These are phyloP conservation scores for Penicillium janthinellum DNA, from an alignment of 2,329 filamentous ascomycete genomes.

Conservation along the genomic window DNA sequence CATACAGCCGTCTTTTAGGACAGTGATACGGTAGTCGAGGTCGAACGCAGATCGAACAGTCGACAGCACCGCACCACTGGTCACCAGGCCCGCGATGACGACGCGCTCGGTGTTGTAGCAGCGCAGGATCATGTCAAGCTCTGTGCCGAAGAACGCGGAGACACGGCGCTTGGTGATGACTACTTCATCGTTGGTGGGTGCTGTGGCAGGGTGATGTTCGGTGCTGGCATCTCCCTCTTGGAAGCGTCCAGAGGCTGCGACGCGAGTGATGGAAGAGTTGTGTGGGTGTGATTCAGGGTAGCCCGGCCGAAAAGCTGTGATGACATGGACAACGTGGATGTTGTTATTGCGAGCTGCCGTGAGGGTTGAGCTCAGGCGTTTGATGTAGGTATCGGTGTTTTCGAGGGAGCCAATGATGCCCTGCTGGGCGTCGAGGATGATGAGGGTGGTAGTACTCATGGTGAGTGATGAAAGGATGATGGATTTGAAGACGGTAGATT, in stretches of 20 bases:
- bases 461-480: too few species aligned
- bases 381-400: slow-evolving; percentile 27
- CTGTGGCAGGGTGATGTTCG: slow-evolving; percentile 24
- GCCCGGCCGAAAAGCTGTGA: slow-evolving; percentile 34
- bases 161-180: slow-evolving; percentile 40
- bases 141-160: slow-evolving; percentile 40
- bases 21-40: slow-evolving; percentile 38
- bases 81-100: slow-evolving; percentile 39
- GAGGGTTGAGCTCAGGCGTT: slow-evolving; percentile 23
- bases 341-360: slow-evolving; percentile 28
- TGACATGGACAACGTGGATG: slow-evolving; percentile 38
- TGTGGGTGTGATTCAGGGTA: slow-evolving; percentile 34
- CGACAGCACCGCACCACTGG: slow-evolving; percentile 42
- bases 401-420: slow-evolving; percentile 31
- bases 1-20: slow-evolving; percentile 41
- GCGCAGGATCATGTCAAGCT: slow-evolving; percentile 40
- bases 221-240: slow-evolving; percentile 26
- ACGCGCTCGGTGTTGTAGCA: slow-evolving; percentile 30
- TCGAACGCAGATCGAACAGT: slow-evolving; percentile 41
- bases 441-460: slow-evolving; percentile 35
- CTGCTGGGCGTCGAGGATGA: slow-evolving; percentile 42
- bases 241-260: slow-evolving; percentile 25
- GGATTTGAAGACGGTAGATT: too few species aligned
- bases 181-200: slow-evolving; percentile 29
- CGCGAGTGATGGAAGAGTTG: slow-evolving; percentile 25